Evolutionary conservation across 2,329 filamentous ascomycete species (phyloP), one percentile per base, ranked within the genome.

Genomic region (Fusarium kyushuense): DNA sequence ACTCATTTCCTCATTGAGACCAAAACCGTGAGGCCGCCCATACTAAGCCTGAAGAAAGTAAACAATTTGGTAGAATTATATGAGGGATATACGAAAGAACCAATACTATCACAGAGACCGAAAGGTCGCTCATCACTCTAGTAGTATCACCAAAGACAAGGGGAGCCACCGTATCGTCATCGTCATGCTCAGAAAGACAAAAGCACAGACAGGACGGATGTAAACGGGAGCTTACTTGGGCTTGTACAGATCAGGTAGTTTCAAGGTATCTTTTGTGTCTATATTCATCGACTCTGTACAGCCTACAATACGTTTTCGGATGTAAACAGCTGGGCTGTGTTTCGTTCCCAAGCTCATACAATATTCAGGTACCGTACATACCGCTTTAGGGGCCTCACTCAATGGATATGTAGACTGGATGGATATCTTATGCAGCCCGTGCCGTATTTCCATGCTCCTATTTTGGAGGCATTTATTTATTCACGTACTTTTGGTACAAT

Each of bases 111-210:
- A 21, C 35, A 41, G 35, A 67, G 58, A 38, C 10, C 42, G 52
- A 57, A 49, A 19, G 48, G 64, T 52, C 32, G 9, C 32, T 33
- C 32, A 33, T 36, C 19, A 12, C 32, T 33, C 38, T n/a, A 49
- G 40, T 25, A 53, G 43, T 69, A 69, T 68, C 65, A 69, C 65
- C 61, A 57, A 67, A 45, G 32, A 59, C 64, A 53, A 52, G 65
- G 61, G 54, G 21, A 33, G 46, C 27, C 27, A 32, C 3, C 52
- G 59, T 64, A 21, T 47, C 51, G 21, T 35, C 58, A 61, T 60
- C 40, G 30, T 47, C 45, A 45, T 43, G 49, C 49, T 45, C n/a
- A 21, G 19, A 38, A 40, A 29, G 23, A 45, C 25, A 33, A 51
- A 52, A 62, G 45, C 55, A 63, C 55, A 23, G 53, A 41, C 42